A percentile compares a stretch with the other conserved stretches of the same genome.
These are phyloP conservation scores for Leccinum subgranulosum DNA, from an alignment of 768 basidiomycete genomes.

Conservation along the genomic window DNA sequence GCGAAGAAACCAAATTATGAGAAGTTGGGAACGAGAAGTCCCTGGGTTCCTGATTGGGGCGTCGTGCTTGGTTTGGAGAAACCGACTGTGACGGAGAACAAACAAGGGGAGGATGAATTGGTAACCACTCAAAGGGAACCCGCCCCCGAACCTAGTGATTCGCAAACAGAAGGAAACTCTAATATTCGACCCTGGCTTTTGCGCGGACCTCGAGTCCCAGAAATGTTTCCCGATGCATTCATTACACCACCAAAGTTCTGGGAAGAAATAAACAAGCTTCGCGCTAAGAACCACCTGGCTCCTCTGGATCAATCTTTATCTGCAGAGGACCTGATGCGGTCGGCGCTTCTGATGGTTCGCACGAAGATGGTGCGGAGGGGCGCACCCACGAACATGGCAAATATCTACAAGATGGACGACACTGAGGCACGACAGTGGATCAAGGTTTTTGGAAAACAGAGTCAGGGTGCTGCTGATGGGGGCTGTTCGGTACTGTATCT, in stretches of 20 bases:
- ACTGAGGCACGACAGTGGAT: constrained; percentile 50
- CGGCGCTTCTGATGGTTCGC: constrained; percentile 67
- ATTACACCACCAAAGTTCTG: constrained; percentile 45
- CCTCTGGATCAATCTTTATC: constrained; percentile 33
- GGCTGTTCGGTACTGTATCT: constrained; percentile 26
- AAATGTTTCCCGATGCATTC: constrained; percentile 45
- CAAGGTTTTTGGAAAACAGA: constrained; percentile 28
- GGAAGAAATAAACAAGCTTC: constrained; percentile 55
- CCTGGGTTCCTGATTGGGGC: constrained; percentile 79
- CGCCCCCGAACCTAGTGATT: constrained; percentile 2
- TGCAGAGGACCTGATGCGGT: constrained; percentile 47
- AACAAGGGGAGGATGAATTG: constrained; percentile 34
- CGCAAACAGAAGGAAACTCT: constrained; percentile 4
- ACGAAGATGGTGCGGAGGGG: constrained; percentile 65
- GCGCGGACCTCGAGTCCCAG: constrained; percentile 48
- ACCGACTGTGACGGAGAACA: not conserved
- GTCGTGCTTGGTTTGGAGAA: constrained; percentile 54
- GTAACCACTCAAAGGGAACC: constrained; percentile 59
- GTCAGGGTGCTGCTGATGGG: constrained; percentile 6
- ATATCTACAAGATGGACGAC: constrained; percentile 64
- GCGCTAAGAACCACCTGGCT: constrained; percentile 50
- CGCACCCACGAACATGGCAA: constrained; percentile 68
- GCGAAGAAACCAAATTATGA: constrained; percentile 79
- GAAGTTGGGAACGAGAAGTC: constrained; percentile 60
- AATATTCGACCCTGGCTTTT: constrained; percentile 62